A percentile compares a stretch with the other conserved stretches of the same genome.
Evolutionary conservation across 2,329 filamentous ascomycete species (phyloP).

Genomic region (Aspergillus sp.): DNA sequence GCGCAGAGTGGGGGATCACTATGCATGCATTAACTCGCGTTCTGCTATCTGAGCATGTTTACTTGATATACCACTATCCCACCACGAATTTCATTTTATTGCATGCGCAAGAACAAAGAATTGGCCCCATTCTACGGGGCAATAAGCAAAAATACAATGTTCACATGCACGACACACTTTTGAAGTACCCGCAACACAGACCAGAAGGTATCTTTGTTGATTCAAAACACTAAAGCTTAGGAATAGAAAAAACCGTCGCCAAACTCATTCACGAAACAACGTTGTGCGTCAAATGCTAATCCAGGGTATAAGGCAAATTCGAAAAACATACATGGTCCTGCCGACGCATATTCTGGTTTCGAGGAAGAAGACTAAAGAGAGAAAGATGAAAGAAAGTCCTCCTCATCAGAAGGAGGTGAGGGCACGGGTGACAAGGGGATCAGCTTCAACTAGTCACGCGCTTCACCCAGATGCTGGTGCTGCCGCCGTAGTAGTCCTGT

Average conservation of each 20-base stretch:
- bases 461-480: conserved; percentile 73
- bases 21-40: conserved; percentile 10
- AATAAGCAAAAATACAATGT: no score
- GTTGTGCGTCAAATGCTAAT: conserved; percentile 7
- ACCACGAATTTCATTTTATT: no score
- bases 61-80: neutral
- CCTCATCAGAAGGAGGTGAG: conserved; percentile 4
- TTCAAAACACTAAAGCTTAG: no score
- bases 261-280: no score
- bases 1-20: conserved; percentile 12
- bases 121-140: no score
- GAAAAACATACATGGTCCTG: conserved; percentile 5
- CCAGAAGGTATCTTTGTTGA: no score
- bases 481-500: conserved; percentile 45
- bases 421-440: conserved; percentile 4
- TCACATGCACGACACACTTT: no score
- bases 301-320: conserved; percentile 10
- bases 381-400: neutral
- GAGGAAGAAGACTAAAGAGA: neutral
- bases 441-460: conserved; percentile 63
- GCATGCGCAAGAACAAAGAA: no score
- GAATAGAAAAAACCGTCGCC: no score
- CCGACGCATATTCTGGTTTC: conserved; percentile 7
- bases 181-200: no score
- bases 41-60: neutral